Evolutionary conservation across 139 green algal genomes (phyloP).

Genomic region (Nannochloris sp.): DNA sequence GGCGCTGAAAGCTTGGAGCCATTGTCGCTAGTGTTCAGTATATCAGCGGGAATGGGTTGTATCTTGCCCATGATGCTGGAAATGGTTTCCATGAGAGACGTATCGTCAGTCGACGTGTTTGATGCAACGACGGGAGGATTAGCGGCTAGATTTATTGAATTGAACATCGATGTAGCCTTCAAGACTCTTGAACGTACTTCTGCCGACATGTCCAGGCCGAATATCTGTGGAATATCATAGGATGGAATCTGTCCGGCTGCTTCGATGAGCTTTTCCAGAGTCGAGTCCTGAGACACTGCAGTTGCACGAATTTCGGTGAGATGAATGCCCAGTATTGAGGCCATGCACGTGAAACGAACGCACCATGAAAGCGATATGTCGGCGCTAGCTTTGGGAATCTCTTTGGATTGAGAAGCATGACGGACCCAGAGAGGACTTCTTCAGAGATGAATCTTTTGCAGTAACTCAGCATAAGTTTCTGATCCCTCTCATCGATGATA

Average conservation of each 20-base stretch:
- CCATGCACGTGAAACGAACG: background rate
- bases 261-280: constrained; percentile 69
- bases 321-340: constrained; percentile 40
- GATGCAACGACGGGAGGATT: too few relatives aligned
- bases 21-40: too few relatives aligned
- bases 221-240: constrained; percentile 82
- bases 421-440: constrained; percentile 7
- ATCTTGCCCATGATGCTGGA: too few relatives aligned
- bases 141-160: background rate
- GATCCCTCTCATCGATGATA: constrained; percentile 94
- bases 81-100: too few relatives aligned
- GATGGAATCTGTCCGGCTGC: constrained; percentile 74
- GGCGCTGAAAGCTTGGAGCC: background rate
- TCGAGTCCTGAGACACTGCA: constrained; percentile 58
- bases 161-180: background rate
- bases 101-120: too few relatives aligned
- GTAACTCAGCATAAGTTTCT: constrained; percentile 81
- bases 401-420: background rate
- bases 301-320: constrained; percentile 49
- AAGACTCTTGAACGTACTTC: constrained; percentile 86
- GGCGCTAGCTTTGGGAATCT: background rate
- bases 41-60: too few relatives aligned
- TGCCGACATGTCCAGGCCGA: constrained; percentile 88
- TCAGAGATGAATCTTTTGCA: constrained; percentile 66
- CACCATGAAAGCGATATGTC: background rate